Evolutionary conservation across 1,284 basidiomycete species (phyloP).

Genomic region (Sanghuangporus baumii): DNA sequence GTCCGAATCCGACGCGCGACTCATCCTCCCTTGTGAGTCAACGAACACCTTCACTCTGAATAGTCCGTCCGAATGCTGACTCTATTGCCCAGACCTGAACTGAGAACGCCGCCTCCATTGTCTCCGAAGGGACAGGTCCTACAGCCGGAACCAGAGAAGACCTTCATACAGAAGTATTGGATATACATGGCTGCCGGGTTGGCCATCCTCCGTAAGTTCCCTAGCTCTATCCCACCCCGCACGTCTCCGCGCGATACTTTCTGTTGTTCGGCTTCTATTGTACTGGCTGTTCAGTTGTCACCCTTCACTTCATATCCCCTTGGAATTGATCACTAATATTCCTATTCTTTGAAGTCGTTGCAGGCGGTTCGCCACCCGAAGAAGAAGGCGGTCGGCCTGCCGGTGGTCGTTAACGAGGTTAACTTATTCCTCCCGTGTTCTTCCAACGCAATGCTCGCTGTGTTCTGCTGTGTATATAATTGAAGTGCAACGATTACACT

Average conservation of each 20-base stretch:
- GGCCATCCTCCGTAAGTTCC: slow-evolving; percentile 50
- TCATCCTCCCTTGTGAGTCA: slow-evolving; percentile 52
- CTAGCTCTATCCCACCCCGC: not conserved
- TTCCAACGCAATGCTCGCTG: not conserved
- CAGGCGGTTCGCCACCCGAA: slow-evolving; percentile 7
- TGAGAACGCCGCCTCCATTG: slow-evolving; percentile 61
- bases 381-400: slow-evolving; percentile 7
- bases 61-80: not conserved
- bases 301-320: not conserved
- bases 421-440: not conserved
- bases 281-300: not conserved
- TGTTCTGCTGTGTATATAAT: not conserved
- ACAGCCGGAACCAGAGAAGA: slow-evolving; percentile 60
- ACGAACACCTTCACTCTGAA: slow-evolving; percentile 9
- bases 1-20: slow-evolving; percentile 41
- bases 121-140: slow-evolving; percentile 61
- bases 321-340: not conserved
- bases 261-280: not conserved
- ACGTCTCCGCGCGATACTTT: not conserved
- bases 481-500: not conserved
- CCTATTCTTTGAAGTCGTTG: slow-evolving; percentile 1
- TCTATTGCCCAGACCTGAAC: slow-evolving; percentile 45
- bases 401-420: slow-evolving; percentile 1
- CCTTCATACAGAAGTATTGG: slow-evolving; percentile 87
- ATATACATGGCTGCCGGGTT: slow-evolving; percentile 66